These are phyloP conservation scores for Phytophthora kernoviae DNA, from an alignment of 352 stramenopile genomes.

Conservation along the genomic window DNA sequence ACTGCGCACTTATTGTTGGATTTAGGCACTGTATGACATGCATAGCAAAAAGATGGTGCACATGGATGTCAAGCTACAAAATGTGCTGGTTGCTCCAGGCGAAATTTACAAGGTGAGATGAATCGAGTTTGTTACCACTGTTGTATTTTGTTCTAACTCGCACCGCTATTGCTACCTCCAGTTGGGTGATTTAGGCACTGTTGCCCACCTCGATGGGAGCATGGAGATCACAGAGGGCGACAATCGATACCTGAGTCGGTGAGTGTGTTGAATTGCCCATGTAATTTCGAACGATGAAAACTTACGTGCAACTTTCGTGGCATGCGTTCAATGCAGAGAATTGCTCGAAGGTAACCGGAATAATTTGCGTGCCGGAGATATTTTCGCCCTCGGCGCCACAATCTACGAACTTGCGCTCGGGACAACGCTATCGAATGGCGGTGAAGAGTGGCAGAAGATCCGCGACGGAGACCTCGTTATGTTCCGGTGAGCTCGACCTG, in stretches of 20 bases:
- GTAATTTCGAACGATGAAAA: neutral
- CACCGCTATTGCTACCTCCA: conserved; percentile 14
- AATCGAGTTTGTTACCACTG: neutral
- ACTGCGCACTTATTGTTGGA: conserved; percentile 1
- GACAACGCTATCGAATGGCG: conserved; percentile 62
- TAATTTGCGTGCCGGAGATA: conserved; percentile 76
- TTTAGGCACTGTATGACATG: conserved; percentile 77
- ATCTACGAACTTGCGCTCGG: conserved; percentile 86
- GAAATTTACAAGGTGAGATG: conserved; percentile 76
- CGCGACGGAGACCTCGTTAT: conserved; percentile 82
- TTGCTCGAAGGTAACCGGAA: conserved; percentile 80
- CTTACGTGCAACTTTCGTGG: neutral
- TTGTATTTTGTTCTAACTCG: conserved; percentile 3
- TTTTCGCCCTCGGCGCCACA: conserved; percentile 85
- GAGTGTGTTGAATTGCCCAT: conserved; percentile 11
- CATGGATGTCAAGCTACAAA: conserved; percentile 90
- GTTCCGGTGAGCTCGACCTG: conserved; percentile 52
- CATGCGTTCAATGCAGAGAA: conserved; percentile 43
- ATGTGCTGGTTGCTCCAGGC: conserved; percentile 65
- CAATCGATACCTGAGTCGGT: conserved; percentile 87
- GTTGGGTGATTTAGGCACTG: conserved; percentile 82
- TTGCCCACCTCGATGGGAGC: conserved; percentile 73
- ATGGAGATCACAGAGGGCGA: conserved; percentile 90
- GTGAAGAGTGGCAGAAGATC: conserved; percentile 89
- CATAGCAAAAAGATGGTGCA: conserved; percentile 86